A percentile compares a stretch with the other conserved stretches of the same genome.
phyloP scores from a whole-genome alignment of 441 rosid species.

The Corymbia calophylla region DNA sequence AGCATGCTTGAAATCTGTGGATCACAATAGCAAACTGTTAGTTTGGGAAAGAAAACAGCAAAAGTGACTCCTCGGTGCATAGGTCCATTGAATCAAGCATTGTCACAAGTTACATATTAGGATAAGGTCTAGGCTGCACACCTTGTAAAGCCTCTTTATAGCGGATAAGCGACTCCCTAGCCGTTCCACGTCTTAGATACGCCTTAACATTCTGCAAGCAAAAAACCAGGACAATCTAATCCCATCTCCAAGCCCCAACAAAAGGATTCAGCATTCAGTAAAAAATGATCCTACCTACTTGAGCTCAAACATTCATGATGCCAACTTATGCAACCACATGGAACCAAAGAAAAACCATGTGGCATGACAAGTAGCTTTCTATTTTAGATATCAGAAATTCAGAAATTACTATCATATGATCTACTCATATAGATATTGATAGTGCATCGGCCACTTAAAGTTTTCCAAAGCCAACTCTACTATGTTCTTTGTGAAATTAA shows the following conservation, averaged over 20 bases:
- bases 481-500: background rate
- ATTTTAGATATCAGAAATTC: background rate
- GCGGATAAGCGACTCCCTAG: conserved; percentile 73
- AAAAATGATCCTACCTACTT: background rate
- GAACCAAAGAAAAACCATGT: background rate
- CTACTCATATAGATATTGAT: background rate
- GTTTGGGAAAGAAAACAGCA: background rate
- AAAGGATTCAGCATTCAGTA: background rate
- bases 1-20: conserved; percentile 84
- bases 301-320: background rate
- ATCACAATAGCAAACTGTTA: background rate
- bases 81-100: background rate
- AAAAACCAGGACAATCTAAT: background rate
- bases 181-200: conserved; percentile 89
- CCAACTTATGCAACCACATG: background rate
- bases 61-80: background rate
- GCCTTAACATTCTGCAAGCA: conserved; percentile 84
- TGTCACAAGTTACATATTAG: background rate
- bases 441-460: background rate
- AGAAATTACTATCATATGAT: background rate
- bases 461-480: background rate
- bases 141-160: conserved; percentile 87
- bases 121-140: conserved; percentile 6
- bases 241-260: background rate
- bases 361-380: background rate